phyloP scores from a whole-genome alignment of 345 rosid species.

The Cardamine chenopodiifolia region DNA sequence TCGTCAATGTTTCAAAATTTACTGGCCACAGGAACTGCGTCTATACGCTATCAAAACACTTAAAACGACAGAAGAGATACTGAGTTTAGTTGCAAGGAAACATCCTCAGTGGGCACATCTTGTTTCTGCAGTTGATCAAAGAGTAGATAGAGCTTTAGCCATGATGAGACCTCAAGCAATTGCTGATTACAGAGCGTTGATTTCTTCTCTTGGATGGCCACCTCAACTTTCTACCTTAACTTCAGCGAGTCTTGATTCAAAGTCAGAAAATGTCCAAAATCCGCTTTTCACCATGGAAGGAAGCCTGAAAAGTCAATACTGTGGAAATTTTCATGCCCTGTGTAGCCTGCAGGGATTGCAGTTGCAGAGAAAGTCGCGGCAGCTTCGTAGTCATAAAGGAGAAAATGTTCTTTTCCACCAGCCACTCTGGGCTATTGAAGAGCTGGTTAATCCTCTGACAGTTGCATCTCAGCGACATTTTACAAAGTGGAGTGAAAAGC shows the following conservation, averaged over 20 bases:
- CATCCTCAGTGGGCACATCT: slow-evolving; percentile 78
- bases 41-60: slow-evolving; percentile 63
- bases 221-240: slow-evolving; percentile 69
- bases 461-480: slow-evolving; percentile 77
- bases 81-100: slow-evolving; percentile 58
- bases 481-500: slow-evolving; percentile 75
- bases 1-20: neutral
- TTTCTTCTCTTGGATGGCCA: slow-evolving; percentile 91
- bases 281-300: slow-evolving; percentile 87
- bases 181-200: slow-evolving; percentile 81
- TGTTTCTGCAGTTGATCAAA: slow-evolving; percentile 84
- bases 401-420: slow-evolving; percentile 67
- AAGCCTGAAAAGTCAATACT: slow-evolving; percentile 65
- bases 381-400: slow-evolving; percentile 66
- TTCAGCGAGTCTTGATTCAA: slow-evolving; percentile 55
- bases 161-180: slow-evolving; percentile 88
- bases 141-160: slow-evolving; percentile 92
- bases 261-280: slow-evolving; percentile 55
- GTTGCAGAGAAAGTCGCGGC: slow-evolving; percentile 78
- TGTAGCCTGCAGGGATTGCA: slow-evolving; percentile 84
- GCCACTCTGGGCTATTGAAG: slow-evolving; percentile 98
- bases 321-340: slow-evolving; percentile 79
- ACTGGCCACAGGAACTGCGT: slow-evolving; percentile 59
- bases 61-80: slow-evolving; percentile 63
- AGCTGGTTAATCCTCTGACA: slow-evolving; percentile 84